Base-by-base conservation (phyloP, 2,329 filamentous ascomycete genomes). In the Zopfia rhizophila region DNA sequence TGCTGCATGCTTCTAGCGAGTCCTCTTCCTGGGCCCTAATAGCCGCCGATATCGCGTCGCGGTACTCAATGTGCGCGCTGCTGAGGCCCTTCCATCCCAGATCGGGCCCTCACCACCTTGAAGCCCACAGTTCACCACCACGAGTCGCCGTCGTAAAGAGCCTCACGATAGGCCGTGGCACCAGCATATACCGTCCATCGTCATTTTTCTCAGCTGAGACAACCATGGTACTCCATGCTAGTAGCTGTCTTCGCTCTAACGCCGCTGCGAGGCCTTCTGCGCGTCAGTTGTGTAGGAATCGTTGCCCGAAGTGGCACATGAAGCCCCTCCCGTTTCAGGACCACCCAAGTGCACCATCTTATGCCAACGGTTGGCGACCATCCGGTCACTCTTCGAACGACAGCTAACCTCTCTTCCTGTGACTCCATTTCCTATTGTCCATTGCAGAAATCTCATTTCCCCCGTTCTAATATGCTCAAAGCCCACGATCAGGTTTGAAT, bases 221-320 rank as follows among this genome's bases (percentile, higher is more conserved):
- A 49, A 27, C 57, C 49, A 62, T 59, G 53, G 25, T 21, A 10
- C 13, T 7, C 21, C 17, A 16, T 16, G 23, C 6, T 16, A 10
- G 8, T 54, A 55, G 48, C 54, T 48, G 48, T 45, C 35, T 53
- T 39, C 36, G 24, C 22, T 37, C 32, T 37, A n/a, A 17, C 50
- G 45, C 42, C 48, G 38, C 45, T 63, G 56, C 67, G 66, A 69
- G 56, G 65, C 66, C 58, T 60, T 45, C 54, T 35, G 60, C 64
- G 68, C 68, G 64, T 72, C 68, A 72, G 57, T 49, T 70, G 61
- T 64, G 65, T 68, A 56, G 58, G 64, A 64, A 56, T 63, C 57
- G 53, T 48, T 62, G 53, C 63, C 63, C 58, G 49, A 67, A 60
- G 61, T 61, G 65, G 63, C 57, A 66, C 55, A 51, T 70, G 66